Evolutionary conservation across 2,329 filamentous ascomycete genomes (phyloP).

Genomic region (Fusarium longipes): DNA sequence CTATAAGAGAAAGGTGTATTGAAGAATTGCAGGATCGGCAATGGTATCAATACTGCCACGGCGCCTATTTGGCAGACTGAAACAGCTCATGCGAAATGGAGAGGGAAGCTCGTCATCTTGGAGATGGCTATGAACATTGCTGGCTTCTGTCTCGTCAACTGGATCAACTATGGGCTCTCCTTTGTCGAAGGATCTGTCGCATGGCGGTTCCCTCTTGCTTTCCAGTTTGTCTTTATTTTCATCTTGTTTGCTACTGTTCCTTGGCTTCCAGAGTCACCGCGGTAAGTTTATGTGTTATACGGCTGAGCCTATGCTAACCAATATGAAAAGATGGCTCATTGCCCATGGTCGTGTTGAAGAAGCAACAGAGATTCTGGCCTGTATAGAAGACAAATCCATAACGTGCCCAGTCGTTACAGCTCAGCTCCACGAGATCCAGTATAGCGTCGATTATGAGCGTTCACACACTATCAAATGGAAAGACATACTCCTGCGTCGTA

Average conservation of each 20-base stretch:
- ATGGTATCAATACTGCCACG: slow-evolving; percentile 49
- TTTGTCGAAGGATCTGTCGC: slow-evolving; percentile 48
- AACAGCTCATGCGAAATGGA: slow-evolving; percentile 15
- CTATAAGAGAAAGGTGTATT: accelerated
- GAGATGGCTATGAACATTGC: slow-evolving; percentile 31
- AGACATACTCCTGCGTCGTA: slow-evolving; percentile 1
- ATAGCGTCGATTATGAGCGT: slow-evolving; percentile 23
- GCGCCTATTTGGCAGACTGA: slow-evolving; percentile 31
- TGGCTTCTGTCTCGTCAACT: slow-evolving; percentile 45
- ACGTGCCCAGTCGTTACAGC: slow-evolving; percentile 6
- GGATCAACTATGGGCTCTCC: slow-evolving; percentile 55
- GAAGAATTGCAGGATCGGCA: not conserved
- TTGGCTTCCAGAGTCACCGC: slow-evolving; percentile 37
- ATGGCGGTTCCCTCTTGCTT: slow-evolving; percentile 58
- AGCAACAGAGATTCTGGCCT: slow-evolving; percentile 23
- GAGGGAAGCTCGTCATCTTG: slow-evolving; percentile 21
- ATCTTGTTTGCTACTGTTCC: slow-evolving; percentile 48
- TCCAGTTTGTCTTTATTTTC: slow-evolving; percentile 57
- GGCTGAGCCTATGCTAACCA: accelerated
- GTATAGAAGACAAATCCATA: slow-evolving; percentile 11
- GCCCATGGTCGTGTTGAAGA: slow-evolving; percentile 11
- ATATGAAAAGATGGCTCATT: slow-evolving; percentile 19
- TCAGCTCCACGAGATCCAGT: slow-evolving; percentile 22
- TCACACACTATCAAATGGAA: slow-evolving; percentile 13
- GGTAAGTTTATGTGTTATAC: not conserved